These are phyloP conservation scores for Claviceps cyperi DNA, from an alignment of 2,329 filamentous ascomycete genomes.

Conservation along the genomic window DNA sequence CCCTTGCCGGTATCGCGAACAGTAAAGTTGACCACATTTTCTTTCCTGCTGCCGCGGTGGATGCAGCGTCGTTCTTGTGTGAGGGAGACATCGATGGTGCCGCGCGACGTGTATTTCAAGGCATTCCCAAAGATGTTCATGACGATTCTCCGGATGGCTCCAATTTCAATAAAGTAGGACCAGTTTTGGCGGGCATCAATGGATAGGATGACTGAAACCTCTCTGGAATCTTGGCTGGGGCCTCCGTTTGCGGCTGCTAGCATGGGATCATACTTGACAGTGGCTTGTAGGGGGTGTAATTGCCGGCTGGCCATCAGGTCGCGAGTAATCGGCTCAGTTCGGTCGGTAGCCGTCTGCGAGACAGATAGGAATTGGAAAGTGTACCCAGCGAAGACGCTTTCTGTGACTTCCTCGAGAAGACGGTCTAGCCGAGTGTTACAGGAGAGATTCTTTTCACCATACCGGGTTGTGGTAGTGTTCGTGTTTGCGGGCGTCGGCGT, in stretches of 20 bases:
- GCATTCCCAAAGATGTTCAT: slow-evolving; percentile 51
- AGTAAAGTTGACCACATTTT: slow-evolving; percentile 21
- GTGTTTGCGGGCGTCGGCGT: background rate
- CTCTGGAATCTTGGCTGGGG: slow-evolving; percentile 7
- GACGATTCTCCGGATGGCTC: slow-evolving; percentile 36
- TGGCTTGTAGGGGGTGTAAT: slow-evolving; percentile 28
- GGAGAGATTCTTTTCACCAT: slow-evolving; percentile 7
- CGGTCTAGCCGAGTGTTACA: slow-evolving; percentile 21
- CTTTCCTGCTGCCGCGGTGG: background rate
- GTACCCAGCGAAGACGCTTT: slow-evolving; percentile 31
- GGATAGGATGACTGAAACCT: slow-evolving; percentile 15
- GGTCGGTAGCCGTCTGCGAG: slow-evolving; percentile 7
- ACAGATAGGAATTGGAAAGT: slow-evolving; percentile 20
- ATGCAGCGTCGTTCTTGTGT: slow-evolving; percentile 8
- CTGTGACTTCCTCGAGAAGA: slow-evolving; percentile 30
- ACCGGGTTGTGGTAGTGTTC: slow-evolving; percentile 1
- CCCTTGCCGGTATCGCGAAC: slow-evolving; percentile 52
- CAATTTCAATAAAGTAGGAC: slow-evolving; percentile 39
- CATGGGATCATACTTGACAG: slow-evolving; percentile 9
- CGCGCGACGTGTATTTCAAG: slow-evolving; percentile 40
- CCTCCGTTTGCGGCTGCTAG: background rate
- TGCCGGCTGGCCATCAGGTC: slow-evolving; percentile 10
- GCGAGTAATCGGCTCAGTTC: slow-evolving; percentile 1
- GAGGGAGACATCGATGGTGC: slow-evolving; percentile 17
- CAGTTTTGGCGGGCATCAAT: slow-evolving; percentile 32